Evolutionary conservation across 2,329 filamentous ascomycete species (phyloP), one percentile per base, ranked within the genome.

Genomic region (Colletotrichum trifolii): DNA sequence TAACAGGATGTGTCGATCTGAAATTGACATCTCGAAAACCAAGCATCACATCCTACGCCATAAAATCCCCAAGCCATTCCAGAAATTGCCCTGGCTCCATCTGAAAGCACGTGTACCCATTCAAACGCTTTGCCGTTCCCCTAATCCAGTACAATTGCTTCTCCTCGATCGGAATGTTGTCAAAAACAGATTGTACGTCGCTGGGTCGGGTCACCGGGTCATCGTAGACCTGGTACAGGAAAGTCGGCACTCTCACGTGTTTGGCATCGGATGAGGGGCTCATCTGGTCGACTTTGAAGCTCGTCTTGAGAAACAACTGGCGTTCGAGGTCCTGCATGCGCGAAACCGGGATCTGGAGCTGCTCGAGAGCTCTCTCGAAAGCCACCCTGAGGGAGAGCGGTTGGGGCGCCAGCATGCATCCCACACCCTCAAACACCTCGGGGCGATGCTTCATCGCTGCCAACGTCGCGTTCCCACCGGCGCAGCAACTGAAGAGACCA

Each of bases 81-180:
- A 64, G 46, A n/a, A 53, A 38, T 6, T 53, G 35, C 9, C 9
- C 35, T 11, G 48, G 49, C 11, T 62, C 42, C 36, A 25, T 39
- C 49, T 50, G 45, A 15, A 64, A 64, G 48, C 61, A 60, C n/a
- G 33, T 48, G 38, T 65, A 64, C 15, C 61, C 61, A 33, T 64
- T 40, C 42, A 34, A 64, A 7, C 61, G 47, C 17, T 56, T 54
- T 3, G 49, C 56, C 33, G 62, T 65, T 7, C 38, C 38, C 2
- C 39, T 2, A 38, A 60, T 50, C 61, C 54, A 64, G 25, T 60
- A 15, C 33, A 60, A 15, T 40, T 64, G 40, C 45, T 64, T 60
- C 39, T 60, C 55, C 2, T 13, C 3, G 17, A 50, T 49, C 5
- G 55, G 45, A 13, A 64, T 46, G 13, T 36, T 40, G 36, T 64